Conservation (phyloP, 768 basidiomycete genomes). For the Mycena belliarum region DNA sequence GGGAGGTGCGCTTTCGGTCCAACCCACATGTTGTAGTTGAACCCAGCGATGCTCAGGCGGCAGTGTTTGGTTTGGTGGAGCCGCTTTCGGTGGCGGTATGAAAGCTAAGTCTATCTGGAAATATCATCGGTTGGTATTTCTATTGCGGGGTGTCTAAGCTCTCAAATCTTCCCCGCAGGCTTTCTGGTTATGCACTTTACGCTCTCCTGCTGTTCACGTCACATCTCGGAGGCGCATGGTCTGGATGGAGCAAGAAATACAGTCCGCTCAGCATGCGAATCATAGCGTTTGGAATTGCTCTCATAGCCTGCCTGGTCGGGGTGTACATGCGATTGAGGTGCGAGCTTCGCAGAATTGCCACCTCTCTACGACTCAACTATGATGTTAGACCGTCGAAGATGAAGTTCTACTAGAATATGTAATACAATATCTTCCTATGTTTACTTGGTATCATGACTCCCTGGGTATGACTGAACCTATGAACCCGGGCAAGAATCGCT, state of each 20-base stretch:
- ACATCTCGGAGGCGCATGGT: conserved; percentile 72
- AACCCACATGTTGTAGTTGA: background rate
- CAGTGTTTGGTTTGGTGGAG: conserved; percentile 78
- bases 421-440: conserved; percentile 31
- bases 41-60: conserved; percentile 30
- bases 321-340: conserved; percentile 57
- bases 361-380: background rate
- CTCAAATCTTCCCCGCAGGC: conserved; percentile 33
- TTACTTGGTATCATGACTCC: conserved; percentile 19
- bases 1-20: conserved; percentile 40
- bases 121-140: conserved; percentile 63
- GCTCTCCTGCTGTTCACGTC: conserved; percentile 60
- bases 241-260: conserved; percentile 52
- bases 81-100: conserved; percentile 66
- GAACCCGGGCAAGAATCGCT: conserved; percentile 91
- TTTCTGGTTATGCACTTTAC: conserved; percentile 76
- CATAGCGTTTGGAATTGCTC: conserved; percentile 57
- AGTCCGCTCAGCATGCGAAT: conserved; percentile 41
- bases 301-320: conserved; percentile 44
- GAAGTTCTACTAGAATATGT: conserved; percentile 40
- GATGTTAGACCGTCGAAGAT: conserved; percentile 61
- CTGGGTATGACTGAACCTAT: conserved; percentile 65
- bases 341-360: conserved; percentile 14
- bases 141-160: background rate
- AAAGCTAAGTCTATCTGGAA: conserved; percentile 82